Base-by-base conservation (phyloP, 306 rosid species). In the Morella rubra region DNA sequence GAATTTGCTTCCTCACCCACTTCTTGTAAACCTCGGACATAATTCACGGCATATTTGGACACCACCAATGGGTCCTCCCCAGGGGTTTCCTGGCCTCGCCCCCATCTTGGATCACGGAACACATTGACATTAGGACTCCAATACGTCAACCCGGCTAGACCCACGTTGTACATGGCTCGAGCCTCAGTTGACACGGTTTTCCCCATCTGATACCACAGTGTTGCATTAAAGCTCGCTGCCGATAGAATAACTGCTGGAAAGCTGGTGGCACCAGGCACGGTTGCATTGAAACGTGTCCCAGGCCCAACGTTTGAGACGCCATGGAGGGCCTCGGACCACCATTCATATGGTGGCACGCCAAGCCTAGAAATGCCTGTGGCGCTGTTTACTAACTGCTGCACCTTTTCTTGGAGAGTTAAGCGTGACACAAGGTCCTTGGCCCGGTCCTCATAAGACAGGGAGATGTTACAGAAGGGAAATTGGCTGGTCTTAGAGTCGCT, bases 281-380 rank as follows among this genome's bases (percentile, higher is more conserved):
- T 82, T 20, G 49, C 79, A 65, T 83, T 83, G 46, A 91, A 91
- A 24, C 54, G 79, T 1, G 92, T 88, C 11, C 92, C 92, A 1
- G 90, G 97, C 18, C 97, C 97, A 2, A 81, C 1, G 56, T 91
- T 77, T 0, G 97, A 91, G 70, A 91, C 88, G 5, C 96, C 93
- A 44, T 90, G 93, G 58, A 90, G 96, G 44, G 93, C 96, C 85
- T 90, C 93, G 4, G 93, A 87, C 97, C 97, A 91, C 97, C 97
- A 91, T 53, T 89, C 85, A 42, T 91, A 91, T 0, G 89, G 76
- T 0, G 97, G 97, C 46, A 91, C 90, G 0, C 92, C 94, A 8
- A 91, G 86, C 64, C 92, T 54, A 5, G 91, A 49, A 13, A 89
- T 73, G 58, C 90, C 90, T 0, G 80, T 4, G 40, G 90, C 76